A percentile compares a stretch with the other conserved stretches of the same genome.
Conservation (phyloP, 2,329 filamentous ascomycete genomes). For the Sporothrix luriei region DNA sequence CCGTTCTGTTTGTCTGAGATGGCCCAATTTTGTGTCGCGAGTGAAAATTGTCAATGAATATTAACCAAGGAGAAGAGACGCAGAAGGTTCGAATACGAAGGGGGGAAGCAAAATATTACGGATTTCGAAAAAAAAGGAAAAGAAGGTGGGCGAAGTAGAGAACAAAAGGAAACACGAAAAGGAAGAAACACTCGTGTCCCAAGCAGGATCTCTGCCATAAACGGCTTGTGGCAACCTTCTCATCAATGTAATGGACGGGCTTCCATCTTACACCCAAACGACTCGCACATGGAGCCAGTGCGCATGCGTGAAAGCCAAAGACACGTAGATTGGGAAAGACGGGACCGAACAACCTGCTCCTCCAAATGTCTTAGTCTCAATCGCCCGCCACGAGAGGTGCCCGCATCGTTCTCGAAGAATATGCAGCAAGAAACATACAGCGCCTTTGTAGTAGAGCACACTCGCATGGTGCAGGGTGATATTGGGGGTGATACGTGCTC, state of each 20-base stretch:
- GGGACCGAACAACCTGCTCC: conserved; percentile 3
- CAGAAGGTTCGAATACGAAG: neutral
- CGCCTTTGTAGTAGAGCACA: conserved; percentile 13
- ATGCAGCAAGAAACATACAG: conserved; percentile 23
- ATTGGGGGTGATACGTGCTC: conserved; percentile 25
- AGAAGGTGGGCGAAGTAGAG: neutral
- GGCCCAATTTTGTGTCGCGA: conserved; percentile 3
- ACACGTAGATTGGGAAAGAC: neutral
- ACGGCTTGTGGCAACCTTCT: neutral
- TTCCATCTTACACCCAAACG: conserved; percentile 14
- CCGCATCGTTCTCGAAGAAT: conserved; percentile 14
- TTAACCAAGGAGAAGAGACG: neutral
- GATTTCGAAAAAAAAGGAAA: neutral
- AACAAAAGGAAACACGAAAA: conserved; percentile 14
- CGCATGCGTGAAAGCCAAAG: conserved; percentile 9
- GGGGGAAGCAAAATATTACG: neutral
- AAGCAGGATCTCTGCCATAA: neutral
- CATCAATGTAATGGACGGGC: conserved; percentile 13
- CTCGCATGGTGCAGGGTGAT: conserved; percentile 28
- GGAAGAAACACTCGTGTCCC: neutral
- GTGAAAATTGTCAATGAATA: neutral
- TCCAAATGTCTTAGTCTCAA: conserved; percentile 7
- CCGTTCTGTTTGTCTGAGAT: neutral
- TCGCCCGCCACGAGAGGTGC: conserved; percentile 24
- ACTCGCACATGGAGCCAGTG: conserved; percentile 1